A percentile compares a stretch with the other conserved stretches of the same genome.
phyloP scores from a whole-genome alignment of 305 asterid species.

The Ajuga reptans region DNA sequence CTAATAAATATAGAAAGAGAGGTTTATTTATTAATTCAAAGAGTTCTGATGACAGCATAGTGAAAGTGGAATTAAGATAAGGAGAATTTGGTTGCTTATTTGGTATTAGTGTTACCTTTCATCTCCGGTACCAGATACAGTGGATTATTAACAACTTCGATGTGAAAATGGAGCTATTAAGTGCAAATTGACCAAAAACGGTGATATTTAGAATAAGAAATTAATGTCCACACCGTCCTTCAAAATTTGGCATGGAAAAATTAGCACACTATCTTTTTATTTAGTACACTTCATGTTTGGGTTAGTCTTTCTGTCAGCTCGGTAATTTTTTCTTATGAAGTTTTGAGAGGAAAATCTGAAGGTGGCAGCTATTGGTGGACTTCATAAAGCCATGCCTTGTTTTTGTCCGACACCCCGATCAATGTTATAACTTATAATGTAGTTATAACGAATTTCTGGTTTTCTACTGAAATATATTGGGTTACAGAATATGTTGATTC shows the following conservation, averaged over 20 bases:
- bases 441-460: not conserved
- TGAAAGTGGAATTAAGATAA: not conserved
- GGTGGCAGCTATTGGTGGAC: not conserved
- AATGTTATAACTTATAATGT: not conserved
- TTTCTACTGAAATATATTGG: not conserved
- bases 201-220: not conserved
- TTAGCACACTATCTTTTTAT: not conserved
- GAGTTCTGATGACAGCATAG: not conserved
- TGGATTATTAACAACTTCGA: not conserved
- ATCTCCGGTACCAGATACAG: not conserved
- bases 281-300: not conserved
- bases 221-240: not conserved
- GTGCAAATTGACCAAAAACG: not conserved
- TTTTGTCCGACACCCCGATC: not conserved
- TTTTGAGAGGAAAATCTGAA: not conserved
- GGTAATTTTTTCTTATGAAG: not conserved
- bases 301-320: not conserved
- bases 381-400: not conserved
- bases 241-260: not conserved
- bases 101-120: not conserved
- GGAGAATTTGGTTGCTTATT: not conserved
- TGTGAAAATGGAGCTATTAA: conserved; percentile 5
- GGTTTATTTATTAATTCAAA: conserved; percentile 1
- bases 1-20: not conserved
- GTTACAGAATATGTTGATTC: not conserved